Evolutionary conservation across 2,329 filamentous ascomycete genomes (phyloP), one percentile per base, ranked within the genome.

Genomic region (Exophiala phaeomuriformis): DNA sequence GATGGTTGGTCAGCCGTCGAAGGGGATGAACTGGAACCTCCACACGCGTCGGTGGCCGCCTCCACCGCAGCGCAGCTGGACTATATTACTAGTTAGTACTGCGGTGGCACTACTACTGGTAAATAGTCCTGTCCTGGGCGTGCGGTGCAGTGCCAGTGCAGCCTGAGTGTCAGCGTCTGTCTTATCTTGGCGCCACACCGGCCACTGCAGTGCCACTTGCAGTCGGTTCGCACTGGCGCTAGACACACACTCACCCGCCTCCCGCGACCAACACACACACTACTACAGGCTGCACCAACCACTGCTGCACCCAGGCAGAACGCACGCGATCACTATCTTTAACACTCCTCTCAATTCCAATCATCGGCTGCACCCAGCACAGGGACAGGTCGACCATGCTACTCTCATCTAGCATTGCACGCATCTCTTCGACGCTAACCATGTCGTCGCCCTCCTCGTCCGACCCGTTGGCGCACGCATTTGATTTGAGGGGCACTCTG

Each of bases 141-240:
- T 19, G 19, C 19, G 19, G 19, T 19, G 19, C 19, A 19, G 19
- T 19, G 19, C 19, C 19, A 19, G 19, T 19, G 19, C 19, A 19
- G 19, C 19, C 19, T 19, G 19, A 19, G 19, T 19, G 19, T 31
- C 27, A 10, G 7, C n/a, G 31, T 43, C 39, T 42, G 10, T 19
- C 51, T 47, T 53, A 44, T 48, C 51, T 53, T 42, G 51, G 46
- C 46, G 44, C 44, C 37, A 19, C 19, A 19, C 19, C 19, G 19
- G 19, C 19, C 19, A 19, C 19, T 19, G 19, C 19, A 19, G 19
- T 19, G 19, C 19, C 19, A 19, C 19, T 19, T 19, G 19, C 19
- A 19, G 19, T 19, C 19, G 19, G 19, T 19, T 19, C 19, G 19
- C 19, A 19, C 19, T 19, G 19, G 19, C 19, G 19, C 19, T 19